Percentiles rank a stretch among this genome's conserved stretches.
These are phyloP conservation scores for Sugiyamaella japonica DNA, from an alignment of 1,139 yeast species.

Conservation along the genomic window DNA sequence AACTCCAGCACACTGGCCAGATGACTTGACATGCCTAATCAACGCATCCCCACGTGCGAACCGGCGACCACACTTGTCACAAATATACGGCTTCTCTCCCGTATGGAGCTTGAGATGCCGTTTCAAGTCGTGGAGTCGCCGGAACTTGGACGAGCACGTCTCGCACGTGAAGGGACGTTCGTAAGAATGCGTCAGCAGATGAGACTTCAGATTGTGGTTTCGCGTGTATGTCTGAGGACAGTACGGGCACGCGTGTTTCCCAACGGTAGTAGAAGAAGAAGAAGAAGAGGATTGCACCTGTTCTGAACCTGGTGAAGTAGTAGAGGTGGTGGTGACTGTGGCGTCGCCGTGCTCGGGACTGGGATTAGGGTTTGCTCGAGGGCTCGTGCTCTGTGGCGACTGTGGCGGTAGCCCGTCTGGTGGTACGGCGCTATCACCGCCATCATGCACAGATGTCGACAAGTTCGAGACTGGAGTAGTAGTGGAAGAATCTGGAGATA, in stretches of 20 bases:
- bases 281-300: constrained; percentile 2
- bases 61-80: constrained; percentile 60
- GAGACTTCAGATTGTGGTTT: constrained; percentile 73
- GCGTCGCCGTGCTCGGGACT: not conserved
- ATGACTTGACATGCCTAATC: constrained; percentile 56
- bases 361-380: constrained; percentile 9
- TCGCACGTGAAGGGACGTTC: constrained; percentile 66
- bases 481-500: not conserved
- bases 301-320: not conserved
- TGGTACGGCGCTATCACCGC: constrained; percentile 12
- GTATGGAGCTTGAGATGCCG: constrained; percentile 76
- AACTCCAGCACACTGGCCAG: constrained; percentile 35
- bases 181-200: constrained; percentile 66
- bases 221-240: constrained; percentile 65
- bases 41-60: constrained; percentile 82
- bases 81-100: constrained; percentile 68
- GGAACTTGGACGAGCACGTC: constrained; percentile 62
- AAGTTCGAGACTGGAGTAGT: not conserved
- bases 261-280: constrained; percentile 12
- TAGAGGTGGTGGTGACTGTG: constrained; percentile 1
- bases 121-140: constrained; percentile 73
- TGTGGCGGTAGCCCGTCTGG: not conserved
- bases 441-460: constrained; percentile 9
- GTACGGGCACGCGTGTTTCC: constrained; percentile 52
- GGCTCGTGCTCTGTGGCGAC: not conserved